A percentile compares a stretch with the other conserved stretches of the same genome.
These are phyloP conservation scores for Letharia lupina DNA, from an alignment of 495 filamentous ascomycete species.

Conservation along the genomic window DNA sequence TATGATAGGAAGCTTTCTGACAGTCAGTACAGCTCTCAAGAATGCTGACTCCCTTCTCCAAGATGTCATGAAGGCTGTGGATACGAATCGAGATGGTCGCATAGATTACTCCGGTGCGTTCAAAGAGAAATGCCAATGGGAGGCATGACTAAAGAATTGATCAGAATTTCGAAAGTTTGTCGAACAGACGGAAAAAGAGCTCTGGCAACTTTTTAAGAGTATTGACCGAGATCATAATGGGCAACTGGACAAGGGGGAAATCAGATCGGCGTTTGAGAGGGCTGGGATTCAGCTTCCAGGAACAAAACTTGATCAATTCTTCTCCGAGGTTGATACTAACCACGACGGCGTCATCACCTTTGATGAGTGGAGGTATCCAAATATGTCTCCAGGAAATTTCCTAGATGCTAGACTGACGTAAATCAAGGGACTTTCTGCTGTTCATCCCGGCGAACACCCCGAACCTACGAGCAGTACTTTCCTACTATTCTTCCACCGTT, in stretches of 20 bases:
- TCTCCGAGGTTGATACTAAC: conserved; percentile 81
- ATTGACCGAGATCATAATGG: conserved; percentile 86
- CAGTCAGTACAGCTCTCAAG: conserved; percentile 61
- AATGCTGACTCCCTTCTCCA: conserved; percentile 82
- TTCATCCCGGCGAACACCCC: conserved; percentile 75
- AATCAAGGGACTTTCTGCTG: conserved; percentile 77
- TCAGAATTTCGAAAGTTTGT: conserved; percentile 85
- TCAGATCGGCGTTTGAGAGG: conserved; percentile 64
- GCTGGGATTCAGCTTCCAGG: conserved; percentile 73
- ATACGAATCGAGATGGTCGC: conserved; percentile 75
- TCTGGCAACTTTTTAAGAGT: conserved; percentile 70
- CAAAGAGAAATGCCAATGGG: neutral
- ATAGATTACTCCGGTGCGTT: conserved; percentile 79
- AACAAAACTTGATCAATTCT: conserved; percentile 74
- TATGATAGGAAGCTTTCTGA: conserved; percentile 28
- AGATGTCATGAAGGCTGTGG: conserved; percentile 69
- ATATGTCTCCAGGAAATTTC: conserved; percentile 13
- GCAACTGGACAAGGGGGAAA: conserved; percentile 77
- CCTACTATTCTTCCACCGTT: conserved; percentile 85
- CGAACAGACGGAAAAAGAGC: conserved; percentile 70
- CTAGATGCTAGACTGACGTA: conserved; percentile 6
- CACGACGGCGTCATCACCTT: conserved; percentile 83
- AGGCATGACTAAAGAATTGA: conserved; percentile 5
- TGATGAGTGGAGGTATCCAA: conserved; percentile 87
- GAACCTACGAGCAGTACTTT: conserved; percentile 73